Evolutionary conservation across 2,329 filamentous ascomycete species (phyloP), one percentile per base, ranked within the genome.

Genomic region (Nemania serpens): DNA sequence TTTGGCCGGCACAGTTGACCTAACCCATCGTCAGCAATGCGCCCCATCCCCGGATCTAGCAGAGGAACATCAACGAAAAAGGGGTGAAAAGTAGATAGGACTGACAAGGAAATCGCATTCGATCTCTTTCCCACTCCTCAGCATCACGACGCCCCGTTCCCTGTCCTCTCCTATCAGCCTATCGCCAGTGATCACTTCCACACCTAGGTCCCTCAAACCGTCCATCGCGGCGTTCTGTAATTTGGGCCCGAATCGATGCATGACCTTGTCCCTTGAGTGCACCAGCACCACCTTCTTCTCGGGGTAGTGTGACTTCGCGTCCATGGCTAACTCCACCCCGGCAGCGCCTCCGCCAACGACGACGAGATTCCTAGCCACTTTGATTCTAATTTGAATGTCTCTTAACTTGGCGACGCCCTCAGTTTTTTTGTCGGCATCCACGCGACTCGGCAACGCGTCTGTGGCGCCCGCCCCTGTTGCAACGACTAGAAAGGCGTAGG

Each of bases 1-100:
- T 78, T 68, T 88, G 86, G 1, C 87, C 86, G 0, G 81, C 84
- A 61, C 85, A 88, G 55, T 82, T 81, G 55, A 88, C 79, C 83
- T 86, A 20, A 34, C 43, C 41, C 68, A 45, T 56, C 41, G 45
- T 48, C 41, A 55, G 15, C n/a, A 45, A 4, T 50, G 20, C 48
- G 56, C 12, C n/a, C 4, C 25, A 15, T 43, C 13, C 10, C 34
- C 13, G 13, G n/a, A 18, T 9, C 5, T 29, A 34, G 11, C 13
- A 17, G 11, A 17, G 45, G n/a, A 17, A 5, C 11, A n/a, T 36
- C 10, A 7, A 20, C 7, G 9, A 43, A 22, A 45, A 51, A 9
- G 13, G 13, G 13, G 6, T 6, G 9, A 12, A 22, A 20, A 42
- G 56, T 42, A 25, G 45, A 58, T 17, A 68, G 6, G n/a, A 62